Base-by-base conservation (phyloP, 1,139 yeast genomes). In the Keqinozyma sinolaborantium region DNA sequence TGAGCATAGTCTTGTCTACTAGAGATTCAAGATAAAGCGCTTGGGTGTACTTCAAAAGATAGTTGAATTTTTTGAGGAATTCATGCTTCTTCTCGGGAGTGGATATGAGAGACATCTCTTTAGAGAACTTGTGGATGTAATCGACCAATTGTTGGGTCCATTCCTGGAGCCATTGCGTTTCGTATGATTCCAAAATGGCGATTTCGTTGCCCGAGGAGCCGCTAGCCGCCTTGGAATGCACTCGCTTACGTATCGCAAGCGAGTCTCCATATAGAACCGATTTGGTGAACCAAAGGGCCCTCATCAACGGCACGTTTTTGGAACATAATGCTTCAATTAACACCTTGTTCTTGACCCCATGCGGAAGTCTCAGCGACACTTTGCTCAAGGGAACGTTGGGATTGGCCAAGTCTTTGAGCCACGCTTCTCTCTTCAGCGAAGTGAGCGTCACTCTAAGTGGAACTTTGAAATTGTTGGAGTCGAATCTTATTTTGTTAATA, bases 361-460 rank as follows among this genome's bases (percentile, higher is more conserved):
- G 96, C 0, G 98, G 97, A n/a, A 90, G 74, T 23, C 88, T 84
- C 33, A 83, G 72, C 1, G 94, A 74, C 2, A 90, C 70, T 36
- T 74, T 76, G 31, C 73, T 64, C 30, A 90, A 59, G 0, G 95
- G 85, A 0, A 83, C 69, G 12, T 64, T 58, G 0, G 82, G 74
- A 34, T 83, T 72, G 2, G 94, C 85, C 33, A 90, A 64, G 48
- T 87, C 95, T 33, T 73, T 71, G 30, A 90, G 61, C 98, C 98
- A 90, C 2, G 79, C 67, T 41, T 87, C 95, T 40, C 82, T 72
- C 51, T 85, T 84, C 50, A 82, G 83, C 35, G 90, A 95, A 0
- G 97, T 88, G 21, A 90, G 60, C 0, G 97, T 90, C 13, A 90
- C 95, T 40, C 96, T 64, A 8, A 92, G 90, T 0, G 95, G 96